Evolutionary conservation across 139 green algal genomes (phyloP).

Genomic region (Nannochloris sp.): DNA sequence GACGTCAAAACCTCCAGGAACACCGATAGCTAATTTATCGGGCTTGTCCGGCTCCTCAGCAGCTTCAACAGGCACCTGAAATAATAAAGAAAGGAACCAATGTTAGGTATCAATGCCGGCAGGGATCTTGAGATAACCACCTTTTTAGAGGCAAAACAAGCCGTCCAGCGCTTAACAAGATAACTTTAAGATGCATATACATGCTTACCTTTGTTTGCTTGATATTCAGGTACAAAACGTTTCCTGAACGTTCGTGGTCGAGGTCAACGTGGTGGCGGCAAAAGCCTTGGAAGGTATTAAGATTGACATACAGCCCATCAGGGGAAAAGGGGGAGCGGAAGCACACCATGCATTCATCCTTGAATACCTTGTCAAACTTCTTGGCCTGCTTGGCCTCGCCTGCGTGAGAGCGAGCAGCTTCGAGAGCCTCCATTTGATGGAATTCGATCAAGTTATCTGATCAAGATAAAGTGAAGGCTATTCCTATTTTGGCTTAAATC

Average conservation of each 20-base stretch:
- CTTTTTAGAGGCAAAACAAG: no score
- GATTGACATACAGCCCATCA: conserved; percentile 84
- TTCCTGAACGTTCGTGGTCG: conserved; percentile 60
- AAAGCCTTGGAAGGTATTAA: conserved; percentile 69
- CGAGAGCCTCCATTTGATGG: no score
- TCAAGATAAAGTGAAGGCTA: no score
- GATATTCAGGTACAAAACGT: conserved; percentile 77
- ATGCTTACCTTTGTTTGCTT: conserved; percentile 45
- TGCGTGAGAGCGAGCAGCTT: background rate
- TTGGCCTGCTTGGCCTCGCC: conserved; percentile 17
- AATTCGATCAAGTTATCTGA: no score
- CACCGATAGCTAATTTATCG: conserved; percentile 56
- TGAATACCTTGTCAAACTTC: conserved; percentile 71
- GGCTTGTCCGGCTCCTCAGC: conserved; percentile 37
- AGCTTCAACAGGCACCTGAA: conserved; percentile 47
- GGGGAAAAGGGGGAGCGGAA: conserved; percentile 72
- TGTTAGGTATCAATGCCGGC: background rate
- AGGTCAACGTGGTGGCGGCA: conserved; percentile 58
- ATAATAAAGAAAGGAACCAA: background rate
- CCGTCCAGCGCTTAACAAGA: background rate
- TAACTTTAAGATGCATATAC: background rate
- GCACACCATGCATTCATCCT: conserved; percentile 86
- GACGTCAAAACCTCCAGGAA: conserved; percentile 51
- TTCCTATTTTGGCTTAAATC: no score
- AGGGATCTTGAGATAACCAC: no score